These are phyloP conservation scores for Delitschia confertaspora DNA, from an alignment of 495 filamentous ascomycete species.

Conservation along the genomic window DNA sequence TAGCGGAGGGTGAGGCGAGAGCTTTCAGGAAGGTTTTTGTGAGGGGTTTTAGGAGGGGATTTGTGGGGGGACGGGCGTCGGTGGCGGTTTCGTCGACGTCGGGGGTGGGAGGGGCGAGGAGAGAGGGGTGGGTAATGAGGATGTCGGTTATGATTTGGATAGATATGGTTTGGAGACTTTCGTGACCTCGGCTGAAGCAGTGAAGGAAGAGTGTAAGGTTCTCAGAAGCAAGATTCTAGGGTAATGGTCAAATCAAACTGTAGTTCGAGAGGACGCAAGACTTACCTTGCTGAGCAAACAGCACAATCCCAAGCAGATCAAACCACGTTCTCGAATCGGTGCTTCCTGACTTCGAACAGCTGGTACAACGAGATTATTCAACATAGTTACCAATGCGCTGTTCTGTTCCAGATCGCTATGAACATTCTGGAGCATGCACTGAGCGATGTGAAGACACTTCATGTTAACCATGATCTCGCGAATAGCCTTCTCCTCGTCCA, in stretches of 20 bases:
- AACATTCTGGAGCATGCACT: slow-evolving; percentile 93
- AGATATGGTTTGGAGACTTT: slow-evolving; percentile 77
- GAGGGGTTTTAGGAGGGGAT: slow-evolving; percentile 49
- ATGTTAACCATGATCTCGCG: slow-evolving; percentile 91
- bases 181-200: slow-evolving; percentile 88
- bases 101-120: slow-evolving; percentile 41
- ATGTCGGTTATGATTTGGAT: slow-evolving; percentile 93
- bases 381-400: slow-evolving; percentile 79
- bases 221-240: slow-evolving; percentile 71
- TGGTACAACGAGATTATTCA: slow-evolving; percentile 93
- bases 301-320: slow-evolving; percentile 82
- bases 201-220: slow-evolving; percentile 92
- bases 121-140: slow-evolving; percentile 71
- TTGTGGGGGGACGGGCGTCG: slow-evolving; percentile 35
- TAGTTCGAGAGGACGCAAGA: slow-evolving; percentile 5
- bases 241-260: not conserved
- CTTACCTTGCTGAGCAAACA: slow-evolving; percentile 76
- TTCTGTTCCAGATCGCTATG: slow-evolving; percentile 76
- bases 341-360: slow-evolving; percentile 90
- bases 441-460: slow-evolving; percentile 95
- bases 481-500: slow-evolving; percentile 71
- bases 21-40: slow-evolving; percentile 71
- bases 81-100: slow-evolving; percentile 6
- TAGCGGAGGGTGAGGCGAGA: slow-evolving; percentile 57
- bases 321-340: slow-evolving; percentile 79